These are phyloP conservation scores for Torulaspora microellipsoides DNA, from an alignment of 805 yeast genomes.

Conservation along the genomic window DNA sequence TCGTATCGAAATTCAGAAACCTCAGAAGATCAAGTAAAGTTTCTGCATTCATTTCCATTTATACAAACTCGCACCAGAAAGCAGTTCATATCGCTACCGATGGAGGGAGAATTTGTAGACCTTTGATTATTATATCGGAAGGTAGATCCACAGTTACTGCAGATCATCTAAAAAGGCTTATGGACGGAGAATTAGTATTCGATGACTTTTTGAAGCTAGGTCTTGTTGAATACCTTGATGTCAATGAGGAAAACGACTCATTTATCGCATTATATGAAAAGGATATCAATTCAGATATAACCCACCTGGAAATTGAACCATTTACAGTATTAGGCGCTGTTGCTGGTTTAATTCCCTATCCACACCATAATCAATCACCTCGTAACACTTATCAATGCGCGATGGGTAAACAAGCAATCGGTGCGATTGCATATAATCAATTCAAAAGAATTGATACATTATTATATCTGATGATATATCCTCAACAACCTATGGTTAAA, in stretches of 20 bases:
- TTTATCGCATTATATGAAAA: constrained; percentile 87
- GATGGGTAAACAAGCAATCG: constrained; percentile 99
- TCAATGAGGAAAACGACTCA: constrained; percentile 94
- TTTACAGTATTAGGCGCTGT: constrained; percentile 97
- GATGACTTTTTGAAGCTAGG: constrained; percentile 87
- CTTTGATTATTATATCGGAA: constrained; percentile 79
- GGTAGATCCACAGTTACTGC: constrained; percentile 68
- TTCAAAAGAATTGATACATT: constrained; percentile 92
- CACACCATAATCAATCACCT: constrained; percentile 98
- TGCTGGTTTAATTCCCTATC: constrained; percentile 98
- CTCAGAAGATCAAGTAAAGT: constrained; percentile 81
- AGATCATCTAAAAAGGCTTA: constrained; percentile 59
- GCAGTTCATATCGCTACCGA: constrained; percentile 98
- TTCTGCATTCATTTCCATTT: constrained; percentile 87
- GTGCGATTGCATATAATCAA: constrained; percentile 97
- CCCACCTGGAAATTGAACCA: constrained; percentile 95
- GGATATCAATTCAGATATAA: constrained; percentile 48
- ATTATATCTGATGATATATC: constrained; percentile 93
- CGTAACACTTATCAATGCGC: constrained; percentile 99
- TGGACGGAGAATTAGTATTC: constrained; percentile 71
- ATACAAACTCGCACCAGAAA: constrained; percentile 80
- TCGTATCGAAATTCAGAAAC: constrained; percentile 71
- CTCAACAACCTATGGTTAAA: constrained; percentile 99
- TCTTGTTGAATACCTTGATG: constrained; percentile 91
- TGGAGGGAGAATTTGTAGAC: constrained; percentile 98